A percentile compares a stretch with the other conserved stretches of the same genome.
Conservation (phyloP, 805 yeast species). For the Metschnikowia gruessii region DNA sequence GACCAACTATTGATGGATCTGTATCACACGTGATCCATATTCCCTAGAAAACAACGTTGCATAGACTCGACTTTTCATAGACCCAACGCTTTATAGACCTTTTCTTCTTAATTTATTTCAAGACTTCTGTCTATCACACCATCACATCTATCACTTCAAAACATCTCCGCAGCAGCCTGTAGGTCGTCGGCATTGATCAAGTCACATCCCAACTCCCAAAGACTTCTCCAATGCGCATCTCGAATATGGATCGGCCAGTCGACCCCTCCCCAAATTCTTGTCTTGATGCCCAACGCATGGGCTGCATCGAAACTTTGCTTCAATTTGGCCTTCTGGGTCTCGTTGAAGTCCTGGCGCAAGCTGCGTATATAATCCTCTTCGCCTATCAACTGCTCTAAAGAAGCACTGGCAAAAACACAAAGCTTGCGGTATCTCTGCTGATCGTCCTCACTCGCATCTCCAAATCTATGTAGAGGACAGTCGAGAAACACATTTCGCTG, state of each 20-base stretch:
- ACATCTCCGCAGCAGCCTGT: constrained; percentile 30
- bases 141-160: constrained; percentile 12
- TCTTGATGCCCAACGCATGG: constrained; percentile 48
- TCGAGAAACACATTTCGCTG: constrained; percentile 49
- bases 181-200: constrained; percentile 64
- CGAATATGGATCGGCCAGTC: constrained; percentile 56
- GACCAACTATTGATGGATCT: constrained; percentile 24
- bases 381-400: constrained; percentile 35
- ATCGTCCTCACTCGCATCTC: constrained; percentile 22
- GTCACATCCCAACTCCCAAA: constrained; percentile 50
- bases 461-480: constrained; percentile 44
- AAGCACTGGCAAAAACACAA: constrained; percentile 43
- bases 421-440: constrained; percentile 25
- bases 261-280: constrained; percentile 72
- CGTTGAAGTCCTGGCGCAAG: constrained; percentile 31
- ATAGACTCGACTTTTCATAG: not conserved
- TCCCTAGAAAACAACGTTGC: no score
- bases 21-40: no score
- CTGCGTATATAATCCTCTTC: constrained; percentile 13
- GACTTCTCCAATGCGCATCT: constrained; percentile 47
- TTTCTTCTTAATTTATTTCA: not conserved
- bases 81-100: constrained; percentile 1
- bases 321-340: constrained; percentile 30
- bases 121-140: no score
- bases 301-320: constrained; percentile 36